Percentiles rank a stretch among this genome's conserved stretches.
Evolutionary conservation across 2,329 filamentous ascomycete genomes (phyloP).

Genomic region (Diaporthe humulicola): DNA sequence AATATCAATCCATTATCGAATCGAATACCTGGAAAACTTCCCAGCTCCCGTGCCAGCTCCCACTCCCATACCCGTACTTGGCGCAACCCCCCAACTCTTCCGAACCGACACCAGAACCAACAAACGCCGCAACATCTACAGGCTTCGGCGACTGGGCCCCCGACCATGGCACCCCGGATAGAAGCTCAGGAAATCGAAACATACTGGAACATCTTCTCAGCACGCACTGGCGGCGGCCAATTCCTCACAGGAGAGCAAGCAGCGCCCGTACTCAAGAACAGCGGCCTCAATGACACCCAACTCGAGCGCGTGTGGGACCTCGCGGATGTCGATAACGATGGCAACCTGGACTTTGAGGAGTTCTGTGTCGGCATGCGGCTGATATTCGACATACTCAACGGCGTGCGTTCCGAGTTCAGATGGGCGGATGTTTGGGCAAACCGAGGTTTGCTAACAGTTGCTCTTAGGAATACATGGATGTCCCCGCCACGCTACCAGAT

Average conservation of each 20-base stretch:
- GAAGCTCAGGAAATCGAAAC: constrained; percentile 74
- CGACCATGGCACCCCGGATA: constrained; percentile 70
- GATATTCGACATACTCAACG: constrained; percentile 97
- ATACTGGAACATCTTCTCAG: constrained; percentile 75
- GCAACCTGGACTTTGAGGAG: constrained; percentile 98
- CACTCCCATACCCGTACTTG: neutral
- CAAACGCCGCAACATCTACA: constrained; percentile 4
- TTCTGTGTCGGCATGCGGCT: constrained; percentile 99
- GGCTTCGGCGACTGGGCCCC: neutral
- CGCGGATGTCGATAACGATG: constrained; percentile 96
- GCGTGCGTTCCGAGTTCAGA: constrained; percentile 68
- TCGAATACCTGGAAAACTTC: neutral
- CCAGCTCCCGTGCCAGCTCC: neutral
- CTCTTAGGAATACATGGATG: constrained; percentile 84
- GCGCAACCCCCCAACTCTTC: neutral
- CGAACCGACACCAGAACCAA: neutral
- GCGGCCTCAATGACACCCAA: constrained; percentile 76
- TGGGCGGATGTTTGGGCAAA: constrained; percentile 6
- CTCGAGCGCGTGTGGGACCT: constrained; percentile 98
- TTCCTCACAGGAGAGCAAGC: constrained; percentile 73
- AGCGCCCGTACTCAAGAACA: constrained; percentile 74
- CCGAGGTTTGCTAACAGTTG: constrained; percentile 14
- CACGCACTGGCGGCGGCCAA: constrained; percentile 71
- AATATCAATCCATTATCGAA: neutral
- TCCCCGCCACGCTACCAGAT: constrained; percentile 88